Evolutionary conservation across 192 early-diverging fungal genomes (phyloP), one percentile per base, ranked within the genome.

Genomic region (Entomortierella parvispora): DNA sequence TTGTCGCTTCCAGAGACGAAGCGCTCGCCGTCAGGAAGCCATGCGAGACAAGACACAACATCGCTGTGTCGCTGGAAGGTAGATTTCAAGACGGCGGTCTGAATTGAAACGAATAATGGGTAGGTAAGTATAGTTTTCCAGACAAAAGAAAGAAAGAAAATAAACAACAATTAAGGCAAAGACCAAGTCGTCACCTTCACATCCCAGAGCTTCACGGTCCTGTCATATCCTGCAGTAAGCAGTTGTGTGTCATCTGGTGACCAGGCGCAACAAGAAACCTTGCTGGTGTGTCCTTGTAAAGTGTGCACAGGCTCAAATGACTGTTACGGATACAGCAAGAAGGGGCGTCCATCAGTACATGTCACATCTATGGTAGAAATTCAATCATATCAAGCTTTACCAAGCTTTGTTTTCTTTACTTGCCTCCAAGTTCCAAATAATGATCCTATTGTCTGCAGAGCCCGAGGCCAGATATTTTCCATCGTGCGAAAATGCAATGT

Each of bases 1-100:
- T 94, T 94, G 65, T 96, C 97, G 58, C 90, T 88, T 10, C 93
- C 95, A 3, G 95, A 94, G 22, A 99, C 89, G 80, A 99, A 96
- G 26, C 82, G 83, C 44, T 89, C 69, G 37, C 89, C 89, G 66
- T 92, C 90, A n/a, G 93, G 94, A 10, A 97, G 78, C 95, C 97
- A 99, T 29, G 84, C 89, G 71, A 94, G 94, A 43, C 94, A 86
- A 0, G 91, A 93, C 6, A 95, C 90, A 15, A 86, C 83, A 26
- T 98, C 93, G 2, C 67, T 83, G 72, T 98, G 96, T 15, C 85
- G 81, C 33, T 74, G 57, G 66, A 92, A 93, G 0, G 84, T 90
- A 25, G 82, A 71, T 50, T 84, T 58, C 43, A 85, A 85, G 4
- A 65, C 58, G 11, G 93, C 95, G 7, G 86, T 84, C 86, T 93